phyloP scores from a whole-genome alignment of 1,139 yeast species.

The Pichia sp. region DNA sequence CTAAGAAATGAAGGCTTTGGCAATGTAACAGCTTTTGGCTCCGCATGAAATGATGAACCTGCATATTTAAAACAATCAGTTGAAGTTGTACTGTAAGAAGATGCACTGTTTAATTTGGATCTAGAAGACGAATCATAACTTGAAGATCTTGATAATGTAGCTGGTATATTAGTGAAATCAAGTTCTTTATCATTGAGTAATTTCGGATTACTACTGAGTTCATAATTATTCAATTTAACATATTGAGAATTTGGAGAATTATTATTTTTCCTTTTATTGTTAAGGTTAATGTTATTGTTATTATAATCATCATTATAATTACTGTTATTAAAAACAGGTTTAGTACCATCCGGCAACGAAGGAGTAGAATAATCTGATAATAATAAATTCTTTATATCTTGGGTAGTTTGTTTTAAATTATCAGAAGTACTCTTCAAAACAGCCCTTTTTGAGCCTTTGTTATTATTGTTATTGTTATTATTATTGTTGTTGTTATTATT shows the following conservation, averaged over 20 bases:
- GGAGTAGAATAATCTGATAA: conserved; percentile 1
- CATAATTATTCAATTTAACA: background rate
- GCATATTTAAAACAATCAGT: conserved; percentile 35
- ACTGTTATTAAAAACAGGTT: conserved; percentile 2
- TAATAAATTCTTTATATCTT: conserved; percentile 22
- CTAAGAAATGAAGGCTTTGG: conserved; percentile 48
- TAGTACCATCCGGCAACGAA: background rate
- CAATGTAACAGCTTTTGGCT: conserved; percentile 51
- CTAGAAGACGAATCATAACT: conserved; percentile 23
- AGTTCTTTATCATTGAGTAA: conserved; percentile 41
- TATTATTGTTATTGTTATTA: conserved; percentile 1
- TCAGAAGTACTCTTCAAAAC: conserved; percentile 20
- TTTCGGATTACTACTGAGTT: conserved; percentile 3
- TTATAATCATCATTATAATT: background rate
- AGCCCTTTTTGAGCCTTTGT: conserved; percentile 16
- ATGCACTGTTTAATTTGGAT: conserved; percentile 15
- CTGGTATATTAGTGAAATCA: conserved; percentile 32
- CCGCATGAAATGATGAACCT: conserved; percentile 52
- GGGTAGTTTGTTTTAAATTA: conserved; percentile 20
- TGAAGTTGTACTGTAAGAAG: conserved; percentile 7
- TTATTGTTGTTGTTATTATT: no score
- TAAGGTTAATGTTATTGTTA: background rate
- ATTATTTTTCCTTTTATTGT: background rate
- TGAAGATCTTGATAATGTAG: conserved; percentile 18
- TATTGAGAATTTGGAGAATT: background rate